Evolutionary conservation across 495 filamentous ascomycete genomes (phyloP).

Genomic region (Aspergillus leporis): DNA sequence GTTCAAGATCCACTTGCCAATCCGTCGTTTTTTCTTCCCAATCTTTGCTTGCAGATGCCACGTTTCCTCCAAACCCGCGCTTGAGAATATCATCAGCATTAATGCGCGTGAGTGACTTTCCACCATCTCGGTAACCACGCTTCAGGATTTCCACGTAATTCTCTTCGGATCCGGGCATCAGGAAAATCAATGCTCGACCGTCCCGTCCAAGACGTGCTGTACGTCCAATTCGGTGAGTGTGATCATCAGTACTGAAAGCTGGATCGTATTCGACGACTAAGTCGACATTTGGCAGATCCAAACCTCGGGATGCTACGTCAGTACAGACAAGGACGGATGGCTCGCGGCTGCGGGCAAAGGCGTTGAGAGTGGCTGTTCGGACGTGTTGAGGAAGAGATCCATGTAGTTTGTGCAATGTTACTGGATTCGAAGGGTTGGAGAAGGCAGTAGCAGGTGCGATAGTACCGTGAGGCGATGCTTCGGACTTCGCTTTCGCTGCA

Average conservation of each 20-base stretch:
- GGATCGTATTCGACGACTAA: conserved; percentile 94
- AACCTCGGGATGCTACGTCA: conserved; percentile 89
- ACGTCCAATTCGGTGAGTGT: conserved; percentile 90
- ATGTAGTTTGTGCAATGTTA: conserved; percentile 83
- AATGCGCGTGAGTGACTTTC: conserved; percentile 50
- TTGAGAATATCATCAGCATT: conserved; percentile 62
- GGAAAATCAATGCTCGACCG: conserved; percentile 85
- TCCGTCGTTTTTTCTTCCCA: conserved; percentile 73
- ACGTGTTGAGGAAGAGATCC: conserved; percentile 88
- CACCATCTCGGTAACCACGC: conserved; percentile 56
- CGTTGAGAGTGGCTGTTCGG: conserved; percentile 77
- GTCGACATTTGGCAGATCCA: conserved; percentile 93
- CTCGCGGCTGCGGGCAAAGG: conserved; percentile 64
- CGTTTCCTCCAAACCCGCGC: conserved; percentile 57
- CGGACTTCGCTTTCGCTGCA: conserved; percentile 24
- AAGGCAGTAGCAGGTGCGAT: conserved; percentile 51
- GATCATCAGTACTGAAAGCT: conserved; percentile 85
- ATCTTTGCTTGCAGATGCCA: conserved; percentile 40
- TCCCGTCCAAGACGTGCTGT: conserved; percentile 89
- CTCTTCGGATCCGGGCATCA: conserved; percentile 88
- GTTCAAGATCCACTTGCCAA: conserved; percentile 74
- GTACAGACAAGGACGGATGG: conserved; percentile 86
- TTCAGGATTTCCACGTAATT: conserved; percentile 78
- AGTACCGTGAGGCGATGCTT: conserved; percentile 47
- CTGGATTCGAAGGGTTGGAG: conserved; percentile 51